Evolutionary conservation across 768 basidiomycete genomes (phyloP).

Genomic region (Termitomyces sp.): DNA sequence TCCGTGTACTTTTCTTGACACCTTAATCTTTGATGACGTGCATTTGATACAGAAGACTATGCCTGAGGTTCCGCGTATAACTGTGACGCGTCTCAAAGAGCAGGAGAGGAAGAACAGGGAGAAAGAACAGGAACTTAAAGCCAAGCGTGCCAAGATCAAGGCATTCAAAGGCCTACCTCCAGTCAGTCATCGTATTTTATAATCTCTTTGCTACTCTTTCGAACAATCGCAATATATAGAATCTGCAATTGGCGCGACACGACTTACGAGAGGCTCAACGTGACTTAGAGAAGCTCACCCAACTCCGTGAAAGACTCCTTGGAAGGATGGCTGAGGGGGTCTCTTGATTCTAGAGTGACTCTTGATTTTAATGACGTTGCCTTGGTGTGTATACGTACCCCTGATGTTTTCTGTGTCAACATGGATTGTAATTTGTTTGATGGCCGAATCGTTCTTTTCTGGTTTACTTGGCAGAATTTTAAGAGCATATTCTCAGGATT

Average conservation of each 20-base stretch:
- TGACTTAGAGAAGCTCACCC: conserved; percentile 40
- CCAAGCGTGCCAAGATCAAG: conserved; percentile 37
- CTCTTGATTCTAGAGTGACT: background rate
- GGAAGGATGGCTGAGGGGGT: conserved; percentile 41
- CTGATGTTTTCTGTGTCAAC: background rate
- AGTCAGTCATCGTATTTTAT: conserved; percentile 18
- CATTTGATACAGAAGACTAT: conserved; percentile 19
- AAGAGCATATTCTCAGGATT: background rate
- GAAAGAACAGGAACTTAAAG: conserved; percentile 32
- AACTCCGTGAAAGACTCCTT: conserved; percentile 41
- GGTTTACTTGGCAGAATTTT: background rate
- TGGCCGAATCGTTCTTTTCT: background rate
- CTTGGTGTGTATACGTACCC: background rate
- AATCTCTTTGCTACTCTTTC: background rate
- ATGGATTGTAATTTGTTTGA: background rate
- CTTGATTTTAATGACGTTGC: background rate
- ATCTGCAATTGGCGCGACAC: conserved; percentile 39
- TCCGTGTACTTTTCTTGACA: background rate
- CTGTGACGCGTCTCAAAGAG: conserved; percentile 31
- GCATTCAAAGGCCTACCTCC: conserved; percentile 48
- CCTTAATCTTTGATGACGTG: background rate
- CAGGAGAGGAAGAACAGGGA: conserved; percentile 32
- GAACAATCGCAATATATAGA: conserved; percentile 22
- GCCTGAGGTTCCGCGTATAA: conserved; percentile 25
- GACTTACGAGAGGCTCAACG: conserved; percentile 35